Conservation (phyloP, 306 rosid genomes). For the Quercus variabilis region DNA sequence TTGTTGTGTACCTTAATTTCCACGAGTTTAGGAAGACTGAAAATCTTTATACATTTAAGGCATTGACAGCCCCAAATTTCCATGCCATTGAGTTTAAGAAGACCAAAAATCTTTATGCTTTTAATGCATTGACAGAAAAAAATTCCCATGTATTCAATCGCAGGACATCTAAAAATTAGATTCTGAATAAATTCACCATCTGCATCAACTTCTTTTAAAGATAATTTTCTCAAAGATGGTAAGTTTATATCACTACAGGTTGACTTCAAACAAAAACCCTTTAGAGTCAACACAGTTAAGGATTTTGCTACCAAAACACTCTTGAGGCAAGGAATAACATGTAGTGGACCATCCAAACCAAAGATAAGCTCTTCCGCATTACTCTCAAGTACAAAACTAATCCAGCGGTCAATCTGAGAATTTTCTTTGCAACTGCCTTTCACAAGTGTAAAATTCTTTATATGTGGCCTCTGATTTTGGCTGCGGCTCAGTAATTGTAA, state of each 20-base stretch:
- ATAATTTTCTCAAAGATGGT: background rate
- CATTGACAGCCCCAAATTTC: too few species aligned
- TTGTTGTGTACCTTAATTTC: too few species aligned
- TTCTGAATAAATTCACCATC: too few species aligned
- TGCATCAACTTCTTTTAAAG: conserved; percentile 5
- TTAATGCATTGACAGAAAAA: too few species aligned
- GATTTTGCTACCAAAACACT: conserved; percentile 22
- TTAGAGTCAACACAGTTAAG: conserved; percentile 14
- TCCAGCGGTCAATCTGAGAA: conserved; percentile 23
- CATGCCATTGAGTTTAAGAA: too few species aligned
- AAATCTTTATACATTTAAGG: too few species aligned
- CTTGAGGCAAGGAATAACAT: conserved; percentile 16
- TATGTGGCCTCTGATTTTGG: conserved; percentile 11
- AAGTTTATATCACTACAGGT: background rate
- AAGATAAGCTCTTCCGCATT: conserved; percentile 17
- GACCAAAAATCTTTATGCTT: too few species aligned
- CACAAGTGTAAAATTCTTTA: conserved; percentile 13
- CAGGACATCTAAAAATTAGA: too few species aligned
- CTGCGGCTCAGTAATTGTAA: conserved; percentile 1
- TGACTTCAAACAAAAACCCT: conserved; percentile 1
- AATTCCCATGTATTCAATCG: too few species aligned
- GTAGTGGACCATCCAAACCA: background rate
- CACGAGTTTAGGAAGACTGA: too few species aligned
- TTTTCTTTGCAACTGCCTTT: background rate
- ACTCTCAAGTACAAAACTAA: conserved; percentile 21